Evolutionary conservation across 768 basidiomycete species (phyloP).

Genomic region (Leccinum fibrillosum): DNA sequence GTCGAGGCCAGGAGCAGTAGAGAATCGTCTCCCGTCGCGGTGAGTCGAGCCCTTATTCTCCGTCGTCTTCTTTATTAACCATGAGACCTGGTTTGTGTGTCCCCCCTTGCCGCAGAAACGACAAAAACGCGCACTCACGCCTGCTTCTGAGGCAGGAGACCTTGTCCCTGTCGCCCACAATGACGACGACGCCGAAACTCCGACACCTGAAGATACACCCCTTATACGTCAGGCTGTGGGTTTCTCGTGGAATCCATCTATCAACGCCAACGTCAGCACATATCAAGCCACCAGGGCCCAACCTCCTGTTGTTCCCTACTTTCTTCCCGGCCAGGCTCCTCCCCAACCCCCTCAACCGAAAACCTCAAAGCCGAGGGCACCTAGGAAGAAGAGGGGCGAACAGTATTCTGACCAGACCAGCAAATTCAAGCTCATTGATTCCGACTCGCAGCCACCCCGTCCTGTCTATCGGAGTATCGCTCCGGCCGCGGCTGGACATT

Average conservation of each 20-base stretch:
- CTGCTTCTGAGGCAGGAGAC: constrained; percentile 50
- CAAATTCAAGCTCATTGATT: constrained; percentile 43
- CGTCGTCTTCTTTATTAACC: neutral
- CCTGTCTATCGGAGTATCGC: constrained; percentile 36
- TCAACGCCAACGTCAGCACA: constrained; percentile 27
- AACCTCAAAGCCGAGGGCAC: constrained; percentile 23
- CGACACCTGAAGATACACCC: constrained; percentile 45
- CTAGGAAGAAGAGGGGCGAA: constrained; percentile 32
- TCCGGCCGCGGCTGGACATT: constrained; percentile 22
- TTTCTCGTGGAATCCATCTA: constrained; percentile 39
- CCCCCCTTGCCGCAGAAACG: constrained; percentile 31
- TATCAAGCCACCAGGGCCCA: constrained; percentile 26
- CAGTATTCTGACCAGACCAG: constrained; percentile 46
- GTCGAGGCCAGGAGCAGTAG: constrained; percentile 48
- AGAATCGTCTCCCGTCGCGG: constrained; percentile 50
- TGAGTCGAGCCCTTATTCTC: constrained; percentile 27
- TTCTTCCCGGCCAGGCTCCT: constrained; percentile 54
- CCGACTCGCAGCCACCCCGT: constrained; percentile 22
- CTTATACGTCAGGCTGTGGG: constrained; percentile 59
- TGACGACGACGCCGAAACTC: constrained; percentile 41
- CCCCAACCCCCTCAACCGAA: constrained; percentile 20
- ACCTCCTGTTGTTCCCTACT: constrained; percentile 29
- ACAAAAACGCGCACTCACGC: constrained; percentile 49
- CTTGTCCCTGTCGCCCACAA: constrained; percentile 38
- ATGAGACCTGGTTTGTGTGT: neutral